Conservation (phyloP, 768 basidiomycete genomes). For the Xerocomus spinulosus region DNA sequence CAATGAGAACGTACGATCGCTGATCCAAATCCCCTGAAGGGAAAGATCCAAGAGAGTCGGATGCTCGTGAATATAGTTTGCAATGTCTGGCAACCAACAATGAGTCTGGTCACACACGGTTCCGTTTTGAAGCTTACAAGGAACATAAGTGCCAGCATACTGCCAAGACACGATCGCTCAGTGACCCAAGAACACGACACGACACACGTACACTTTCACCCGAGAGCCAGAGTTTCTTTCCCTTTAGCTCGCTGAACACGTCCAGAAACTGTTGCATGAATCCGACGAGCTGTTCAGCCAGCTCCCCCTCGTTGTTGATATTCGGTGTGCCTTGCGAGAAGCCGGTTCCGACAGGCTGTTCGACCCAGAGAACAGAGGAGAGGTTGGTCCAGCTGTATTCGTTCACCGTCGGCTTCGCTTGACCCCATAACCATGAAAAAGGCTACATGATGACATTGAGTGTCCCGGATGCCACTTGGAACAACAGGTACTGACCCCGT, state of each 20-base stretch:
- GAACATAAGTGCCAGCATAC: constrained; percentile 73
- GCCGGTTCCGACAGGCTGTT: constrained; percentile 78
- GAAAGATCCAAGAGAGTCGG: constrained; percentile 48
- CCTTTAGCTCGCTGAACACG: constrained; percentile 68
- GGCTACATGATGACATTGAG: constrained; percentile 36
- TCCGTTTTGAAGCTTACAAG: constrained; percentile 36
- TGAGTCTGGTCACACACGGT: background rate
- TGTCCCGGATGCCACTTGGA: constrained; percentile 18
- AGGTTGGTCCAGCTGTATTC: constrained; percentile 77
- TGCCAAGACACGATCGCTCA: constrained; percentile 18
- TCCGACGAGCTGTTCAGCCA: constrained; percentile 49
- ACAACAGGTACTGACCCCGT: constrained; percentile 47
- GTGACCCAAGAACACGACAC: background rate
- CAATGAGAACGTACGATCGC: constrained; percentile 50
- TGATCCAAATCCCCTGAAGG: constrained; percentile 68
- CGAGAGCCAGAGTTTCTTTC: constrained; percentile 63
- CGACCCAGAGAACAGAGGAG: constrained; percentile 68
- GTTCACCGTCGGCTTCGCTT: constrained; percentile 59
- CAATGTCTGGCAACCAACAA: constrained; percentile 48
- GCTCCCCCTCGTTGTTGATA: constrained; percentile 51
- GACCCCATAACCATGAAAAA: constrained; percentile 59
- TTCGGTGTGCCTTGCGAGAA: constrained; percentile 68
- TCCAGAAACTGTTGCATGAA: constrained; percentile 75
- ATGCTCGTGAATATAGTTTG: constrained; percentile 66
- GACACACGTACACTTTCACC: constrained; percentile 69